These are phyloP conservation scores for Lunasporangiospora selenospora DNA, from an alignment of 192 early-diverging fungal genomes.

Conservation along the genomic window DNA sequence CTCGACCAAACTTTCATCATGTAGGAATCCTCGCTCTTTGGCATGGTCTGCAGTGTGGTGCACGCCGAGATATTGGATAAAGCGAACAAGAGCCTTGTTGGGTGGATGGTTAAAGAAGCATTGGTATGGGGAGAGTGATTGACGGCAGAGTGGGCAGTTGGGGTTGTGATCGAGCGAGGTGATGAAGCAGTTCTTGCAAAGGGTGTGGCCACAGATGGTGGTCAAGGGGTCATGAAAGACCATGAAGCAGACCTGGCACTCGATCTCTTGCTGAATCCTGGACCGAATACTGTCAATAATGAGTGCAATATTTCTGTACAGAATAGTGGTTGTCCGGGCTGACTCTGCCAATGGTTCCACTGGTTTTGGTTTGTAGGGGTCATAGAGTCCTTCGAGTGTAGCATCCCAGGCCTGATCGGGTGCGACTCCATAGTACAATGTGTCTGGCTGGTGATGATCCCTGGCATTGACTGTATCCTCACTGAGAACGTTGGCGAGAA, in stretches of 20 bases:
- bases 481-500: slow-evolving; percentile 5
- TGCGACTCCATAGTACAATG: slow-evolving; percentile 7
- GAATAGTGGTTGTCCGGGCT: too few species aligned
- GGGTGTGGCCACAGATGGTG: slow-evolving; percentile 72
- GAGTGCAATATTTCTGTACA: slow-evolving; percentile 13
- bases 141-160: slow-evolving; percentile 56
- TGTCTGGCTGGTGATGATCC: slow-evolving; percentile 2
- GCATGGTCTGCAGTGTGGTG: slow-evolving; percentile 1
- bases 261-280: slow-evolving; percentile 55
- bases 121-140: slow-evolving; percentile 36
- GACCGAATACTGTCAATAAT: slow-evolving; percentile 26
- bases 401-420: slow-evolving; percentile 14
- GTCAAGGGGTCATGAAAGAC: slow-evolving; percentile 65
- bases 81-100: slow-evolving; percentile 31
- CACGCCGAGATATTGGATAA: slow-evolving; percentile 17
- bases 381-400: slow-evolving; percentile 26
- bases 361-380: slow-evolving; percentile 12
- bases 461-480: slow-evolving; percentile 9
- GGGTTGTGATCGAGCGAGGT: slow-evolving; percentile 58
- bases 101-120: slow-evolving; percentile 47
- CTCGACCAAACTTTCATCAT: too few species aligned
- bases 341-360: background rate
- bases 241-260: slow-evolving; percentile 66
- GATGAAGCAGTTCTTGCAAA: slow-evolving; percentile 66
- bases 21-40: too few species aligned